Evolutionary conservation across 805 yeast genomes (phyloP).

Genomic region (Lipomyces chichibuensis): DNA sequence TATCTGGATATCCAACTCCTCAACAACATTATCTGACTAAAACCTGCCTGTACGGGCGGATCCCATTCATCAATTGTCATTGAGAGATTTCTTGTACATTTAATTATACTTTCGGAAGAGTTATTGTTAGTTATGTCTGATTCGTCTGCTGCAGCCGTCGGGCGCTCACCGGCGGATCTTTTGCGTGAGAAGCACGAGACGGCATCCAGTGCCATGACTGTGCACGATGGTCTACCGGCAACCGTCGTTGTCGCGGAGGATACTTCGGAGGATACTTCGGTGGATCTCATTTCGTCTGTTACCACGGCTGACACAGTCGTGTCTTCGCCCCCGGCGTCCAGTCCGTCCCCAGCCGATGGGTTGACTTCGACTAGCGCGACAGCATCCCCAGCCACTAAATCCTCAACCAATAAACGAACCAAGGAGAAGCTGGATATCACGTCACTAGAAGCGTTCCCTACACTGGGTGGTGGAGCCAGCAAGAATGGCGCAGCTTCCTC

Average conservation of each 20-base stretch:
- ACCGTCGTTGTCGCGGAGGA: slow-evolving; percentile 15
- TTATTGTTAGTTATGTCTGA: neutral
- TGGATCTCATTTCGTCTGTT: slow-evolving; percentile 25
- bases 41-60: neutral
- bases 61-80: neutral
- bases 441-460: slow-evolving; percentile 42
- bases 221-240: neutral
- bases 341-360: slow-evolving; percentile 13
- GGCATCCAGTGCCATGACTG: slow-evolving; percentile 12
- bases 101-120: neutral
- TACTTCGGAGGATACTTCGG: slow-evolving; percentile 21
- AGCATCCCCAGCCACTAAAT: slow-evolving; percentile 15
- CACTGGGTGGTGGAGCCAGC: slow-evolving; percentile 37
- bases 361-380: slow-evolving; percentile 11
- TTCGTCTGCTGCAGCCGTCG: neutral
- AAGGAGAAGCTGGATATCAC: slow-evolving; percentile 37
- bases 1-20: neutral
- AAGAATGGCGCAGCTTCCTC: slow-evolving; percentile 20
- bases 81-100: neutral
- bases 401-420: slow-evolving; percentile 9
- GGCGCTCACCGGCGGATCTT: slow-evolving; percentile 33
- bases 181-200: slow-evolving; percentile 31
- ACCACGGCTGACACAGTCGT: slow-evolving; percentile 23
- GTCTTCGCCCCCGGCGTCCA: slow-evolving; percentile 24
- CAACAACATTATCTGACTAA: neutral